Percentiles rank a stretch among this genome's conserved stretches.
Conservation (phyloP, 2,329 filamentous ascomycete genomes). For the Apiospora malaysiana region DNA sequence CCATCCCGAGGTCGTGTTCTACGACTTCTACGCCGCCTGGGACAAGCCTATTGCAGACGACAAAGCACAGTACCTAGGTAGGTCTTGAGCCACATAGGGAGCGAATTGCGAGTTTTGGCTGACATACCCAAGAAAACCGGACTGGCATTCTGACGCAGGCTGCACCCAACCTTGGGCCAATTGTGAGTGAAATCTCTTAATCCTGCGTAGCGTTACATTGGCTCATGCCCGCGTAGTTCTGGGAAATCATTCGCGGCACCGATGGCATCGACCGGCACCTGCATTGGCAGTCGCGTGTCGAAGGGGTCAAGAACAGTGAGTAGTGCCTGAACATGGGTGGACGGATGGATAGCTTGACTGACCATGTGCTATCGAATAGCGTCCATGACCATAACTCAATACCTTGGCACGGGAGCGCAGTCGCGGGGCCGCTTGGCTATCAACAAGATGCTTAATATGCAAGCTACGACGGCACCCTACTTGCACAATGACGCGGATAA, state of each 20-base stretch:
- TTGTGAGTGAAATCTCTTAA: conserved; percentile 42
- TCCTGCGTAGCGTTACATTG: background rate
- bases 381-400: conserved; percentile 58
- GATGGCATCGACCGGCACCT: conserved; percentile 67
- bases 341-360: too few species aligned
- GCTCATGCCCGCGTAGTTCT: conserved; percentile 41
- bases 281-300: conserved; percentile 69
- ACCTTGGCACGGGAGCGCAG: conserved; percentile 66
- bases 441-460: conserved; percentile 60
- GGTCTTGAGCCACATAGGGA: conserved; percentile 23
- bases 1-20: conserved; percentile 56
- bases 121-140: conserved; percentile 27
- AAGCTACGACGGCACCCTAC: conserved; percentile 63
- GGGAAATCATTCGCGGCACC: conserved; percentile 58
- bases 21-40: conserved; percentile 70
- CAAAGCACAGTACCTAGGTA: conserved; percentile 49
- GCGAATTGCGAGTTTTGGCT: background rate
- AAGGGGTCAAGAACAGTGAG: conserved; percentile 42
- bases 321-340: background rate
- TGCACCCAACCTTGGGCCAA: conserved; percentile 66
- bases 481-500: conserved; percentile 61
- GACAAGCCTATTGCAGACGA: conserved; percentile 52
- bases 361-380: conserved; percentile 32
- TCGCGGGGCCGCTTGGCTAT: conserved; percentile 66
- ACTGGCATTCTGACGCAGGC: conserved; percentile 62